Evolutionary conservation across 2,329 filamentous ascomycete species (phyloP), one percentile per base, ranked within the genome.

Genomic region (Colletotrichum sp.): DNA sequence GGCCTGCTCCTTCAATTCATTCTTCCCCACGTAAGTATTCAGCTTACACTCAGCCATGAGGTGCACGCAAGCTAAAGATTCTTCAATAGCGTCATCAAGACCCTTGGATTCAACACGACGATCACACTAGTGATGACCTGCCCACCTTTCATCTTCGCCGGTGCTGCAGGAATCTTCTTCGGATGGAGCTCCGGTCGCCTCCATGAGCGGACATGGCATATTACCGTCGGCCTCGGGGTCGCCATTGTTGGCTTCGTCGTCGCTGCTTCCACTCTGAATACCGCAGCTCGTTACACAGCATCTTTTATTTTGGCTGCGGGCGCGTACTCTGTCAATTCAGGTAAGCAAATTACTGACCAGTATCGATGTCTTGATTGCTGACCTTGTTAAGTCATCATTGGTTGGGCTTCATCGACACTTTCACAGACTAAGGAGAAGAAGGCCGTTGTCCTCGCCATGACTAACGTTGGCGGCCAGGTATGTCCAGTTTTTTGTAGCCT

Each of bases 121-220:
- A 84, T 89, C 64, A 90, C 89, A 1, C 84, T 91, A 0, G 84
- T 89, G 13, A 85, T 91, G 73, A 90, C 89, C 8, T 88, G 87
- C 73, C 89, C 89, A 0, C 89, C 89, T 0, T 91, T 89, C 79
- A 83, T 89, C 52, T 82, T 89, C 39, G 89, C 89, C 2, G 88
- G 88, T 15, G 84, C 83, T 0, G 85, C 85, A 3, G 87, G 87
- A 12, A 86, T 90, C 48, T 77, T 85, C 8, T 86, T 87, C 12
- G 88, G 87, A 2, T 90, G 87, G 86, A 89, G 84, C 69, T 90
- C 88, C 4, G 90, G 88, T 1, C 84, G 85, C 3, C 81, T 86
- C 67, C 85, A 89, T 67, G 88, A 90, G 77, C 84, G 88, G 15
- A 88, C 87, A 1, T 89, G 86, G 86, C 88, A 90, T 68, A 89